Conservation (phyloP, 1,284 basidiomycete genomes). For the Rhodotorula sp. region DNA sequence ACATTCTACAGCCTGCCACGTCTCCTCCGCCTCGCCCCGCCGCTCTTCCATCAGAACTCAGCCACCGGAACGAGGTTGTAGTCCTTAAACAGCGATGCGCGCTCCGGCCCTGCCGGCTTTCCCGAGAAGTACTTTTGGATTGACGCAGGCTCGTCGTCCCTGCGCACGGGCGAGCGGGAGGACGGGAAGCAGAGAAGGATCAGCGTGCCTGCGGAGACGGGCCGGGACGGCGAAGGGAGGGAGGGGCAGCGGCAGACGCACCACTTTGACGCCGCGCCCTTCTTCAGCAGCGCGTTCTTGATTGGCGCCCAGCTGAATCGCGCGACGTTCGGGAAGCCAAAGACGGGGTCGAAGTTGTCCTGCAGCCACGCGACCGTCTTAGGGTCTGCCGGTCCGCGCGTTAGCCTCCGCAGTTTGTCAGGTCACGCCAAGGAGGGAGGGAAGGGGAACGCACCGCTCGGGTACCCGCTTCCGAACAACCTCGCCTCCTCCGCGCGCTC, state of each 20-base stretch:
- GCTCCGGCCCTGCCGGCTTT: constrained; percentile 5
- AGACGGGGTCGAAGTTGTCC: constrained; percentile 76
- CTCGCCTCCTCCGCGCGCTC: constrained; percentile 54
- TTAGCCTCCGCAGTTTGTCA: not conserved
- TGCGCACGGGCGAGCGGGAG: not conserved
- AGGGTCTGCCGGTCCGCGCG: constrained; percentile 64
- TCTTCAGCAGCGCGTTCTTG: constrained; percentile 80
- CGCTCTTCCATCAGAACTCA: constrained; percentile 33
- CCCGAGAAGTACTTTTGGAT: constrained; percentile 43
- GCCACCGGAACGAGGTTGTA: constrained; percentile 31
- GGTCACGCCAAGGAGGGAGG: not conserved
- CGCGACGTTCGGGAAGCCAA: constrained; percentile 87
- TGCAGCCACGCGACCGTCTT: constrained; percentile 87
- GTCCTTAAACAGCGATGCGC: constrained; percentile 34
- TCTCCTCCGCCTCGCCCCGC: not conserved
- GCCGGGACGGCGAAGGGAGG: not conserved
- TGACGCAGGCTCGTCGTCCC: constrained; percentile 37
- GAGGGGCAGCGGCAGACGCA: constrained; percentile 50
- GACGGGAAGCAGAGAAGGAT: too few relatives aligned
- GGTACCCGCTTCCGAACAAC: constrained; percentile 70
- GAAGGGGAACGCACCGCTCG: constrained; percentile 65
- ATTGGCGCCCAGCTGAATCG: constrained; percentile 96
- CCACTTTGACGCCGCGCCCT: constrained; percentile 77
- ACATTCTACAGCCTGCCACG: too few relatives aligned
- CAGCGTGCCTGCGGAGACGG: too few relatives aligned